Percentiles rank a stretch among this genome's conserved stretches.
Conservation (phyloP, 2,329 filamentous ascomycete species). For the Sphaerostilbella broomeana region DNA sequence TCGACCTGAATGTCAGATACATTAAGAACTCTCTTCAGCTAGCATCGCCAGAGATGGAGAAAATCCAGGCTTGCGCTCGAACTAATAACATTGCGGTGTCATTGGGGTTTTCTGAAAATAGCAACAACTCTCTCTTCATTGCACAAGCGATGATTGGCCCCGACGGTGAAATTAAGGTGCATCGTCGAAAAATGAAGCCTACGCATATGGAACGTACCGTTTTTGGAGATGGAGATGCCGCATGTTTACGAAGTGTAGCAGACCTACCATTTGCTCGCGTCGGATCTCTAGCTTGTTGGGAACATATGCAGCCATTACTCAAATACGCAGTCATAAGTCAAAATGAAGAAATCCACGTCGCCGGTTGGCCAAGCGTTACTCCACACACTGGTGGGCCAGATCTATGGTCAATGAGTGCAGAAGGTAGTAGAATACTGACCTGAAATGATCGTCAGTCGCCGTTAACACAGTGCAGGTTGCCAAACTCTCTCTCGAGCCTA, state of each 20-base stretch:
- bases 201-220: constrained; percentile 8
- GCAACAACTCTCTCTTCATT: constrained; percentile 4
- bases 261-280: constrained; percentile 5
- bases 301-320: constrained; percentile 4
- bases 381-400: neutral
- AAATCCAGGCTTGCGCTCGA: constrained; percentile 3
- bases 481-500: constrained; percentile 9
- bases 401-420: constrained; percentile 5
- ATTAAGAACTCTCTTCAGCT: constrained; percentile 9
- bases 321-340: constrained; percentile 3
- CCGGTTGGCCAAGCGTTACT: neutral
- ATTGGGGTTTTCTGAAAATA: constrained; percentile 4
- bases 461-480: neutral
- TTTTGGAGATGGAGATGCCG: constrained; percentile 1
- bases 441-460: too few species aligned
- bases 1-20: constrained; percentile 3
- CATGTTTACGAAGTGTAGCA: neutral
- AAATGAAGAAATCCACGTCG: constrained; percentile 5
- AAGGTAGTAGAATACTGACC: too few species aligned
- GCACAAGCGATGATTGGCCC: constrained; percentile 2
- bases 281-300: constrained; percentile 2
- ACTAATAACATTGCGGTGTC: constrained; percentile 3
- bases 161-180: constrained; percentile 5
- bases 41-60: constrained; percentile 3
- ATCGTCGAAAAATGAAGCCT: constrained; percentile 7